A percentile compares a stretch with the other conserved stretches of the same genome.
These are phyloP conservation scores for Didymella exigua DNA, from an alignment of 2,329 filamentous ascomycete genomes.

Conservation along the genomic window DNA sequence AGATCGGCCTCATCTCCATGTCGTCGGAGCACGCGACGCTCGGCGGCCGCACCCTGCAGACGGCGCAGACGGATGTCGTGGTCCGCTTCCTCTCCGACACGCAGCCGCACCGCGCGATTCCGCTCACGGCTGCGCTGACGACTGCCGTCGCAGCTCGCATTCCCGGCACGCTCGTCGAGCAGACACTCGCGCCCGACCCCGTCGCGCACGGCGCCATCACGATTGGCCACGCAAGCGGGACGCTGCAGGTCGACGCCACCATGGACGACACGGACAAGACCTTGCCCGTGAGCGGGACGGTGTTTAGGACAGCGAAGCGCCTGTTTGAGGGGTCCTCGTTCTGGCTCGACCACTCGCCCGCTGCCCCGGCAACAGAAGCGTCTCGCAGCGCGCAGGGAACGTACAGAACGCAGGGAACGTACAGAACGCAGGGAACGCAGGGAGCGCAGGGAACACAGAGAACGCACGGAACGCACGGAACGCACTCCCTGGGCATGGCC, in stretches of 20 bases:
- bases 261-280: conserved; percentile 34
- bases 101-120: conserved; percentile 53
- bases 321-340: conserved; percentile 46
- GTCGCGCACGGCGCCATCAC: conserved; percentile 43
- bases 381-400: conserved; percentile 7
- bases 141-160: conserved; percentile 50
- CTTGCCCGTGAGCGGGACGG: conserved; percentile 35
- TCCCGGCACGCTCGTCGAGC: conserved; percentile 45
- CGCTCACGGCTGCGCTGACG: conserved; percentile 51
- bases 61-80: conserved; percentile 47
- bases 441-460: too few species aligned
- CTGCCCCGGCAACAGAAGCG: neutral
- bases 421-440: conserved; percentile 19
- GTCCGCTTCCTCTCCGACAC: conserved; percentile 53
- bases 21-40: conserved; percentile 48
- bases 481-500: conserved; percentile 31
- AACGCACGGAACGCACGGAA: conserved; percentile 10
- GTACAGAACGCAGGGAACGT: conserved; percentile 21
- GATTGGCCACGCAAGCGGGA: conserved; percentile 49
- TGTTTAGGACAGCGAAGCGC: conserved; percentile 47
- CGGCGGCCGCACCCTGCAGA: conserved; percentile 45
- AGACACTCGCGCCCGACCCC: conserved; percentile 32
- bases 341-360: conserved; percentile 22
- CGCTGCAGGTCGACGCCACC: conserved; percentile 44
- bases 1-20: conserved; percentile 63